These are phyloP conservation scores for Groenewaldozyma auringiensis DNA, from an alignment of 1,139 yeast genomes.

Conservation along the genomic window DNA sequence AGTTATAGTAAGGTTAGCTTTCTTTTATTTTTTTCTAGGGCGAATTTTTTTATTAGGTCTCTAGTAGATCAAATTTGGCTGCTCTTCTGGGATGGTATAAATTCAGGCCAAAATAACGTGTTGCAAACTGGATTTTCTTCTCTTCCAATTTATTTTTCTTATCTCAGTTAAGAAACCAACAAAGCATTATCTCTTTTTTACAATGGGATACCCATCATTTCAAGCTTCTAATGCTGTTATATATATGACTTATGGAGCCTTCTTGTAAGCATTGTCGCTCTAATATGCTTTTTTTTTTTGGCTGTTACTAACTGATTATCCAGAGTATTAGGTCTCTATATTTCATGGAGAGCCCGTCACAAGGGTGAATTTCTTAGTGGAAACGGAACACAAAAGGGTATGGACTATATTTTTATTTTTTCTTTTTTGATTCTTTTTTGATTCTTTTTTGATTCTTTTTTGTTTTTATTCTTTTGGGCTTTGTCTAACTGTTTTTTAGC, in stretches of 20 bases:
- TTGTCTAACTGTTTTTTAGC: too few relatives aligned
- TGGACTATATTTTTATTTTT: constrained; percentile 5
- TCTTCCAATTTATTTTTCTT: too few relatives aligned
- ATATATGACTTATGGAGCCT: constrained; percentile 61
- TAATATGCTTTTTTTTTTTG: neutral
- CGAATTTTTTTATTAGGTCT: too few relatives aligned
- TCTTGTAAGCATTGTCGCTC: constrained; percentile 32
- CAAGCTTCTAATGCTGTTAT: constrained; percentile 70
- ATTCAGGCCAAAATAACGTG: too few relatives aligned
- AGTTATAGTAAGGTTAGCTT: too few relatives aligned
- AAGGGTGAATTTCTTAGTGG: constrained; percentile 56
- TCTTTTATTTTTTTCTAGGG: too few relatives aligned
- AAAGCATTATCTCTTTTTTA: too few relatives aligned
- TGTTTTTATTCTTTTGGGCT: constrained; percentile 6
- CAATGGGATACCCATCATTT: constrained; percentile 28
- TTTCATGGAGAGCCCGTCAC: constrained; percentile 27
- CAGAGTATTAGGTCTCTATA: constrained; percentile 27
- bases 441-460: neutral
- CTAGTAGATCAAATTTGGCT: too few relatives aligned
- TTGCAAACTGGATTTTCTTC: too few relatives aligned
- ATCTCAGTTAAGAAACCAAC: too few relatives aligned
- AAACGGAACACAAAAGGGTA: constrained; percentile 70
- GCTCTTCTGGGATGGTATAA: too few relatives aligned
- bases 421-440: neutral
- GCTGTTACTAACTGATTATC: neutral